A percentile compares a stretch with the other conserved stretches of the same genome.
Conservation (phyloP, 2,329 filamentous ascomycete species). For the Talaromyces islandicus region DNA sequence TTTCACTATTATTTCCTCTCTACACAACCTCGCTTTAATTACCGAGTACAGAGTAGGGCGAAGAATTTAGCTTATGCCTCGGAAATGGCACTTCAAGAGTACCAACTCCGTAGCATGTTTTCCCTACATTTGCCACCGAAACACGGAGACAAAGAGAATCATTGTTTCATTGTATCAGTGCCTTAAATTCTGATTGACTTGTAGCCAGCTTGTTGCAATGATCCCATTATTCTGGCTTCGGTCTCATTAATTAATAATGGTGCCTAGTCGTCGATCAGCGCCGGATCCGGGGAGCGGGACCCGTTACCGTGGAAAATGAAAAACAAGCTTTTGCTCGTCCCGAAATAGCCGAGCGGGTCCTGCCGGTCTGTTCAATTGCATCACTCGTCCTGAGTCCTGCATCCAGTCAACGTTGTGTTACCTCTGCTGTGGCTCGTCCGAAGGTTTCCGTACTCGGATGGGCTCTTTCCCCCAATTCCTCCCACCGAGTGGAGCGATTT, state of each 20-base stretch:
- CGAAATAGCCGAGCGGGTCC: neutral
- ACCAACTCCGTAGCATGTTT: neutral
- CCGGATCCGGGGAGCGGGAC: neutral
- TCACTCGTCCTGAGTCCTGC: neutral
- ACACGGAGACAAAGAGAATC: neutral
- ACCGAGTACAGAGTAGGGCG: neutral
- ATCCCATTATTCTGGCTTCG: neutral
- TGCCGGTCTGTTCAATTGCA: neutral
- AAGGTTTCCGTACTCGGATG: neutral
- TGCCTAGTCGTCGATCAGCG: neutral
- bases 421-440: neutral
- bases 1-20: neutral
- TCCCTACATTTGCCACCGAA: neutral
- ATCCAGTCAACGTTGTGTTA: neutral
- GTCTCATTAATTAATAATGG: neutral
- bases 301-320: neutral
- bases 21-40: neutral
- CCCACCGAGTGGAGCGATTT: neutral
- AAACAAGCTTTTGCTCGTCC: neutral
- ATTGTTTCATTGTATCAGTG: too few species aligned
- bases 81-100: neutral
- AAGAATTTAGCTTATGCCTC: neutral
- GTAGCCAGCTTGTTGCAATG: neutral
- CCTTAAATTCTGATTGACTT: too few species aligned
- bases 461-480: neutral